Evolutionary conservation across 345 rosid genomes (phyloP), one percentile per base, ranked within the genome.

Genomic region (Anastatica hierochuntica): DNA sequence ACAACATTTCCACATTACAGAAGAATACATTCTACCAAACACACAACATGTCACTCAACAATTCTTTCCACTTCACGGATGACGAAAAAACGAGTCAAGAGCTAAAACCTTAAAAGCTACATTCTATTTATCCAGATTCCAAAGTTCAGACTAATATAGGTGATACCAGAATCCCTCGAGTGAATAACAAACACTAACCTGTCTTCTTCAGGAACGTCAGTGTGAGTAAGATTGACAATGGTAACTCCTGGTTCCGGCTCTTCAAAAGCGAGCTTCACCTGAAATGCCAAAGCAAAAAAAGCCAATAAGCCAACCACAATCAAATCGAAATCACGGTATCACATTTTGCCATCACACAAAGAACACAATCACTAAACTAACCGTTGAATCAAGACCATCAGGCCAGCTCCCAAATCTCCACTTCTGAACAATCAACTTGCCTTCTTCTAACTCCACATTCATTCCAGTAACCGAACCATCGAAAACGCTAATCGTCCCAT

Each of bases 371-470:
- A 60, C 0, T 11, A 11, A 21, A 53, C 87, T 56, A 48, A 92
- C 97, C 6, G 88, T 81, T 3, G 97, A 92, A 51, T 78, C 78
- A 52, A 80, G 43, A 42, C 95, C 97, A 65, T 92, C 98, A 49
- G 97, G 88, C 98, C 98, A 92, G 63, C 85, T 92, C 30, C 95
- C 97, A 20, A 92, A 85, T 55, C 97, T 71, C 98, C 98, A 92
- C 27, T 76, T 79, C 73, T 92, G 98, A 23, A 82, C 82, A 63
- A 92, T 92, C 78, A 88, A 54, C 62, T 88, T 88, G 30, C 97
- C 95, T 12, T 88, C 97, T 53, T 79, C 81, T 49, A 92, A 65
- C 76, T 88, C 98, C 49, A 88, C 53, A 61, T 78, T 80, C 35
- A 23, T 62, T 11, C 97, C 98, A 0, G 87, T 79, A 1, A 92